Evolutionary conservation across 495 filamentous ascomycete species (phyloP).

Genomic region (Daldinia decipiens): DNA sequence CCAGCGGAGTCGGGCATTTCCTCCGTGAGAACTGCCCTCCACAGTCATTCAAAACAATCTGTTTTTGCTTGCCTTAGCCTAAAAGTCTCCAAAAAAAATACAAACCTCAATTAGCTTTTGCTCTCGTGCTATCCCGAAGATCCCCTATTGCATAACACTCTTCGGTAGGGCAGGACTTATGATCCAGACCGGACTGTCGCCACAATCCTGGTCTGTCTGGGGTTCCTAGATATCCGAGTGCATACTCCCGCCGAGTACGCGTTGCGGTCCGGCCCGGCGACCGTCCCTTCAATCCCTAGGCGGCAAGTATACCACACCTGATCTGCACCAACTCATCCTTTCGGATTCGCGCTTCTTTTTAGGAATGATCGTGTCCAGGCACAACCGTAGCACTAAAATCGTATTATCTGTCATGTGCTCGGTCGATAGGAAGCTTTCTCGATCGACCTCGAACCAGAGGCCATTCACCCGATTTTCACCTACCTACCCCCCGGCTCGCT

Average conservation of each 20-base stretch:
- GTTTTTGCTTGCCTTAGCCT: conserved; percentile 40
- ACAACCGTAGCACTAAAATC: conserved; percentile 36
- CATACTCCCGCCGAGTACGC: conserved; percentile 36
- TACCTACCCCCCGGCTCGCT: conserved; percentile 21
- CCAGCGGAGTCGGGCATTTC: conserved; percentile 46
- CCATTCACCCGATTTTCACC: conserved; percentile 22
- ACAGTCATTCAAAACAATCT: conserved; percentile 47
- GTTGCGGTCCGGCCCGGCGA: conserved; percentile 44
- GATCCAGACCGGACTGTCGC: conserved; percentile 31
- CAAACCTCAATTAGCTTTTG: conserved; percentile 44
- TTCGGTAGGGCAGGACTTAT: conserved; percentile 37
- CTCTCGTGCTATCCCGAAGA: conserved; percentile 41
- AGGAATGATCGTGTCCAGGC: conserved; percentile 40
- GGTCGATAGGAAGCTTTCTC: conserved; percentile 35
- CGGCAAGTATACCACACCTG: conserved; percentile 39
- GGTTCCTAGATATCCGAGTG: conserved; percentile 34
- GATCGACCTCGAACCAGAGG: conserved; percentile 38
- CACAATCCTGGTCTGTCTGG: conserved; percentile 32
- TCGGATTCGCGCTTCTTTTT: conserved; percentile 32
- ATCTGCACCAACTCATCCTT: conserved; percentile 32
- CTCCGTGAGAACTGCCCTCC: conserved; percentile 44
- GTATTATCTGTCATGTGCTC: conserved; percentile 43
- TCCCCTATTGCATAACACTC: conserved; percentile 36
- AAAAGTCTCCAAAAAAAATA: conserved; percentile 47
- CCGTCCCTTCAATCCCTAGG: conserved; percentile 25